Conservation (phyloP, 179 eudicot species). For the Spergularia azorica region DNA sequence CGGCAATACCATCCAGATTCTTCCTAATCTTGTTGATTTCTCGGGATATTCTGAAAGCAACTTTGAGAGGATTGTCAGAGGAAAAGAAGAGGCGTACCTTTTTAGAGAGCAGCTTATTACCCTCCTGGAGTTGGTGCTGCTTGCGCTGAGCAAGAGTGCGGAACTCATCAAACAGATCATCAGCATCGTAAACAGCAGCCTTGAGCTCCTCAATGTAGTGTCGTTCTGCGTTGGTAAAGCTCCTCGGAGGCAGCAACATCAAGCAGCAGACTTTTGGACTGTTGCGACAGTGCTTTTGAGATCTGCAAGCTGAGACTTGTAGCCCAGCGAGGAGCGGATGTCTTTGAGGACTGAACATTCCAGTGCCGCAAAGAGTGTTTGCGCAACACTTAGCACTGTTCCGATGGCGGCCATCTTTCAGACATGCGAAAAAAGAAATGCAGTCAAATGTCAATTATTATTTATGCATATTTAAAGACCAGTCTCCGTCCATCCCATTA, state of each 20-base stretch:
- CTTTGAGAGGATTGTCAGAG: not conserved
- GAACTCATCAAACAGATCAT: slow-evolving; percentile 7
- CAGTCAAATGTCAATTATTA: too few relatives aligned
- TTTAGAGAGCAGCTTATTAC: not conserved
- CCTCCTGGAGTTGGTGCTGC: not conserved
- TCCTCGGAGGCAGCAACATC: not conserved
- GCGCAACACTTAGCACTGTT: not conserved
- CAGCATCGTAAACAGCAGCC: slow-evolving; percentile 6
- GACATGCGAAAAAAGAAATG: too few relatives aligned
- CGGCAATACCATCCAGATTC: not conserved
- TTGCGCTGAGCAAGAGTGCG: not conserved
- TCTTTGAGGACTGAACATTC: too few relatives aligned
- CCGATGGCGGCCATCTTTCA: not conserved
- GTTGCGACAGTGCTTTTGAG: not conserved
- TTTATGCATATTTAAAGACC: too few relatives aligned
- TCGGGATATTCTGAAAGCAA: not conserved
- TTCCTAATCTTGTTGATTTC: not conserved
- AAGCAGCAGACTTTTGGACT: not conserved
- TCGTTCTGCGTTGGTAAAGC: not conserved
- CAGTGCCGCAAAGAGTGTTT: too few relatives aligned
- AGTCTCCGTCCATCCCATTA: too few relatives aligned
- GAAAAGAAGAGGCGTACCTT: slow-evolving; percentile 6
- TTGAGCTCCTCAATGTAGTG: not conserved
- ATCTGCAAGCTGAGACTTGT: not conserved
- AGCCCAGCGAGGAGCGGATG: too few relatives aligned